Percentiles rank a stretch among this genome's conserved stretches.
phyloP scores from a whole-genome alignment of 139 green algal genomes.

The Bryopsis sp. region DNA sequence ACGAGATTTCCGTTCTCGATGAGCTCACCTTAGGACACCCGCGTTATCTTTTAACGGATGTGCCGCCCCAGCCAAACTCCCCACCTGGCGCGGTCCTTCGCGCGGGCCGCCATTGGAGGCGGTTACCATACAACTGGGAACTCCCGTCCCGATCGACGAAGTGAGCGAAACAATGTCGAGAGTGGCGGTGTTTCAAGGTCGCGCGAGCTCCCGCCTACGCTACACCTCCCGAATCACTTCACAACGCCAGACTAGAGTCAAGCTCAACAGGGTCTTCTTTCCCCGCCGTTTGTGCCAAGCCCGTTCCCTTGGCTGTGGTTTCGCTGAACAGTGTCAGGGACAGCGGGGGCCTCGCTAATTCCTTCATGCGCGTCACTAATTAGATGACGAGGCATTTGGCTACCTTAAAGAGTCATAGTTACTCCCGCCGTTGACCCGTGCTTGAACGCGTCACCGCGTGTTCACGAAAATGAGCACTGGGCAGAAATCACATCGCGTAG shows the following conservation, averaged over 20 bases:
- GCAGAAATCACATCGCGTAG: slow-evolving; percentile 97
- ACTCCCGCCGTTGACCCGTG: slow-evolving; percentile 89
- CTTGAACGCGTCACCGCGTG: slow-evolving; percentile 96
- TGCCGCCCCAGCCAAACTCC: slow-evolving; percentile 88
- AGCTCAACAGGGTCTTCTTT: slow-evolving; percentile 86
- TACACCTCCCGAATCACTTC: slow-evolving; percentile 75
- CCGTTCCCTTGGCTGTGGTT: slow-evolving; percentile 66
- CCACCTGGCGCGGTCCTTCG: slow-evolving; percentile 87
- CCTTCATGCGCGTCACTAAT: slow-evolving; percentile 64
- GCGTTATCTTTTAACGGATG: slow-evolving; percentile 89
- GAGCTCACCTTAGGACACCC: slow-evolving; percentile 89
- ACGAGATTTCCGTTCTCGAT: slow-evolving; percentile 93
- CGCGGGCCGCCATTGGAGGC: slow-evolving; percentile 51
- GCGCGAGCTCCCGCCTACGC: slow-evolving; percentile 75
- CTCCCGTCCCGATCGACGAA: slow-evolving; percentile 71
- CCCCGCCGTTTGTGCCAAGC: slow-evolving; percentile 69
- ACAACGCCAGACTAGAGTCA: slow-evolving; percentile 80
- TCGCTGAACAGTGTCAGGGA: slow-evolving; percentile 69
- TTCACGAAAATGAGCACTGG: slow-evolving; percentile 88
- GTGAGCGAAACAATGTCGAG: slow-evolving; percentile 84
- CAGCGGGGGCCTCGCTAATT: slow-evolving; percentile 80
- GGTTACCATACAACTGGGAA: slow-evolving; percentile 67
- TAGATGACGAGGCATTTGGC: slow-evolving; percentile 50
- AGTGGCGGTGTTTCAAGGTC: slow-evolving; percentile 80
- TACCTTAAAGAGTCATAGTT: slow-evolving; percentile 69